Conservation (phyloP, 2,329 filamentous ascomycete species). For the Drechslerella dactyloides region DNA sequence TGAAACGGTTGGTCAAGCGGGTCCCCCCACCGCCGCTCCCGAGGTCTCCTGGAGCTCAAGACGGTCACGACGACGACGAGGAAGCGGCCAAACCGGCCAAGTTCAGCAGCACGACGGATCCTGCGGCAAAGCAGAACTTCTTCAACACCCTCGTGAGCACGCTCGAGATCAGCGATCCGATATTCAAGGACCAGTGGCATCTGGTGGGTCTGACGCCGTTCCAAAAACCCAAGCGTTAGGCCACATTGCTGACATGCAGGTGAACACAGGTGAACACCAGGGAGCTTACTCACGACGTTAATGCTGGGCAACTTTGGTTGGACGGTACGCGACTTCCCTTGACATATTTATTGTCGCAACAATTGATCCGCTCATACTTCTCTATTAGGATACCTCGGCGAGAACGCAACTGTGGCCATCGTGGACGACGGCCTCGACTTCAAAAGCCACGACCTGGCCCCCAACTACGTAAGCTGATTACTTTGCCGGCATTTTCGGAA, state of each 20-base stretch:
- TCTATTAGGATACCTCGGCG: slow-evolving; percentile 71
- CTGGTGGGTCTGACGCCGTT: slow-evolving; percentile 60
- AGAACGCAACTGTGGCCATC: slow-evolving; percentile 87
- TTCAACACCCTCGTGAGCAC: slow-evolving; percentile 63
- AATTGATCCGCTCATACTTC: neutral
- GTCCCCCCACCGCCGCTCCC: slow-evolving; percentile 57
- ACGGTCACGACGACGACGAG: neutral
- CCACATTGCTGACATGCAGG: slow-evolving; percentile 36
- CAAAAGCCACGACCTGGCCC: slow-evolving; percentile 88
- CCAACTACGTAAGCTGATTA: slow-evolving; percentile 67
- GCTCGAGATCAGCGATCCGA: slow-evolving; percentile 83
- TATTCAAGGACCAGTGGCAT: slow-evolving; percentile 96
- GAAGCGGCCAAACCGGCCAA: slow-evolving; percentile 22
- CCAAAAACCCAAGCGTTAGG: no score
- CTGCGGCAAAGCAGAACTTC: slow-evolving; percentile 11
- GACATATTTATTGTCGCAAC: neutral
- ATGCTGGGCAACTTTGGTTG: slow-evolving; percentile 92
- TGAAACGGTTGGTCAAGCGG: slow-evolving; percentile 69
- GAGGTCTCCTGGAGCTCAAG: slow-evolving; percentile 24
- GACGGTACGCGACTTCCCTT: slow-evolving; percentile 65
- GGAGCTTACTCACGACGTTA: slow-evolving; percentile 86
- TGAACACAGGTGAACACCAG: slow-evolving; percentile 69
- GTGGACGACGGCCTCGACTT: slow-evolving; percentile 97
- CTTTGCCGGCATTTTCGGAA: neutral
- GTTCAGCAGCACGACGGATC: slow-evolving; percentile 14